Conservation (phyloP, 768 basidiomycete species). For the Pulveroboletus sp. region DNA sequence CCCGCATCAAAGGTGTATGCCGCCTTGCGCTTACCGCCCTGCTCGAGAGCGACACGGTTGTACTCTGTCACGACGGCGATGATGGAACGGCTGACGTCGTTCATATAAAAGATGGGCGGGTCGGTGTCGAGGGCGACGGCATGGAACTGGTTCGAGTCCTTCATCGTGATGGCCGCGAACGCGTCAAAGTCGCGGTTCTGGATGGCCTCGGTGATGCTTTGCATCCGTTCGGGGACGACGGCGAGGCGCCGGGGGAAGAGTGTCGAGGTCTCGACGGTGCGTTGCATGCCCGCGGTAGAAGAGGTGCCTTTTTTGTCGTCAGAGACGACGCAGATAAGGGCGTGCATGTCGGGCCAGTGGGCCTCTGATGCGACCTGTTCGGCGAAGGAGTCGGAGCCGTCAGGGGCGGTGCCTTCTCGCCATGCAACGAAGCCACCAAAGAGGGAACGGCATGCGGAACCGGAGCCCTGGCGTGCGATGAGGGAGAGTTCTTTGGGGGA, state of each 20-base stretch:
- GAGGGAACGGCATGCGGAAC: slow-evolving; percentile 96
- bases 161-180: slow-evolving; percentile 93
- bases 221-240: slow-evolving; percentile 88
- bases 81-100: slow-evolving; percentile 93
- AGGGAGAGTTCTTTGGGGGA: slow-evolving; percentile 80
- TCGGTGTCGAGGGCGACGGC: slow-evolving; percentile 95
- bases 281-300: slow-evolving; percentile 95
- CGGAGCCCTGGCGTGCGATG: slow-evolving; percentile 95
- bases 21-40: slow-evolving; percentile 62
- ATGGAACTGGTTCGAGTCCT: slow-evolving; percentile 98
- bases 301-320: slow-evolving; percentile 96
- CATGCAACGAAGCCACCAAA: slow-evolving; percentile 97
- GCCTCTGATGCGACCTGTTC: slow-evolving; percentile 77
- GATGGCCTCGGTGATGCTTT: slow-evolving; percentile 77
- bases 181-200: slow-evolving; percentile 72
- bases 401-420: slow-evolving; percentile 51
- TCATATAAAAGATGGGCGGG: slow-evolving; percentile 99
- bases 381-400: slow-evolving; percentile 86
- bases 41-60: slow-evolving; percentile 71
- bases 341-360: slow-evolving; percentile 96
- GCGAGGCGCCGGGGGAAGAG: slow-evolving; percentile 89
- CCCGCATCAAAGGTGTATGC: slow-evolving; percentile 99
- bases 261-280: slow-evolving; percentile 87
- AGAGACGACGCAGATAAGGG: slow-evolving; percentile 94
- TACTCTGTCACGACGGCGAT: slow-evolving; percentile 88